These are phyloP conservation scores for Zygoascus meyerae DNA, from an alignment of 1,139 yeast species.

Conservation along the genomic window DNA sequence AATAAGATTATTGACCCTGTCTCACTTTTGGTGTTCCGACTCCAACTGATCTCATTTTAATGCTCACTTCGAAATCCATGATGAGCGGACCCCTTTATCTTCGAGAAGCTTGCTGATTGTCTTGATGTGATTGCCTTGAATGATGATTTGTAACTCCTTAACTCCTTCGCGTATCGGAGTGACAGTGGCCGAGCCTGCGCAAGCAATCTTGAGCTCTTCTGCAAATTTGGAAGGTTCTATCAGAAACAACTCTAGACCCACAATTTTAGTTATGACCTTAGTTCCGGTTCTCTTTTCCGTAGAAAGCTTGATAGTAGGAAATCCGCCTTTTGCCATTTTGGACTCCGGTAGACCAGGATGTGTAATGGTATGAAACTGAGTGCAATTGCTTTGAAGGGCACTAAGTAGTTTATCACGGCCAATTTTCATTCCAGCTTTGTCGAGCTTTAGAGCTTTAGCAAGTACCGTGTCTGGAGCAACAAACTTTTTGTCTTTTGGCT, in stretches of 20 bases:
- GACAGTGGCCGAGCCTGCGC: conserved; percentile 85
- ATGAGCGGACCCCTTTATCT: conserved; percentile 58
- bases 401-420: conserved; percentile 50
- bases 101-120: conserved; percentile 53
- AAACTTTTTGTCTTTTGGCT: conserved; percentile 38
- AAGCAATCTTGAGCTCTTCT: conserved; percentile 63
- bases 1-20: not conserved
- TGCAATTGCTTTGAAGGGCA: conserved; percentile 44
- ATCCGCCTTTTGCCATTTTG: conserved; percentile 47
- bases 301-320: conserved; percentile 61
- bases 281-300: conserved; percentile 80
- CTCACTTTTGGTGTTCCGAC: not conserved
- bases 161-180: conserved; percentile 40
- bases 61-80: conserved; percentile 47
- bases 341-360: conserved; percentile 38
- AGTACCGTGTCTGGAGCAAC: conserved; percentile 50
- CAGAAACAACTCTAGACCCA: conserved; percentile 62
- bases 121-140: conserved; percentile 86
- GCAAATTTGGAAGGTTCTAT: conserved; percentile 63
- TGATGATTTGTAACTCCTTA: conserved; percentile 60
- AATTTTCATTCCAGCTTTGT: conserved; percentile 23
- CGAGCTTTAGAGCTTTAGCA: conserved; percentile 30
- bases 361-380: conserved; percentile 53
- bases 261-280: conserved; percentile 67
- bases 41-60: not conserved